Evolutionary conservation across 129 eudicot genomes (phyloP), one percentile per base, ranked within the genome.

Genomic region (Tagetes patula): DNA sequence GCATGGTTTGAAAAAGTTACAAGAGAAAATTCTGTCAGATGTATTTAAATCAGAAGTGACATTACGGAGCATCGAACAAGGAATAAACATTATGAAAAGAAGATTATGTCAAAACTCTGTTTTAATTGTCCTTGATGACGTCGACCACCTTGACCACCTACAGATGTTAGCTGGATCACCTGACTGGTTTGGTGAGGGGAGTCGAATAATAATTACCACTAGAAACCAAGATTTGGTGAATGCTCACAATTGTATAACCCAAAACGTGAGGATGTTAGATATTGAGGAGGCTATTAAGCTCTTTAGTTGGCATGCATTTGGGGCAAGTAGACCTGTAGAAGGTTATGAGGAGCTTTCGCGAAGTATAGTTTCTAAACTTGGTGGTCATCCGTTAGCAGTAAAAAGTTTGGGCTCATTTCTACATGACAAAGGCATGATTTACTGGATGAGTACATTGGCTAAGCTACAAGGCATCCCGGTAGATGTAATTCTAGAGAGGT

Each of bases 141-240:
- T 79, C 3, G 62, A 63, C 60, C 50, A 70, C 63, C 4, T 40
- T 14, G 67, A 50, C 47, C 73, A 79, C 36, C 42, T 79, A 11
- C 4, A 62, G 13, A 33, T 7, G 54, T 65, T 79, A 79, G 82
- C 61, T 9, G 82, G 82, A 32, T 41, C 72, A 5, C 14, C 20
- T 1, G 6, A 79, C 20, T 79, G 82, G 82, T 79, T 79, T 72
- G 76, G 76, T 56, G 8, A 58, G 1, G 76, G 76, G 43, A 72
- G 76, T 59, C 67, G 76, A 32, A 58, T 65, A 36, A 72, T 79
- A 33, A 41, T 79, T 10, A 72, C 74, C 34, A 72, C 46, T 30
- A 54, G 82, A 79, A 56, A 79, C 66, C 52, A 65, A 27, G 31
- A 65, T 63, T 4, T 79, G 27, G 27, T 72, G 32, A 30, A 11